Evolutionary conservation across 2,329 filamentous ascomycete species (phyloP), one percentile per base, ranked within the genome.

Genomic region (Fusarium sp.): DNA sequence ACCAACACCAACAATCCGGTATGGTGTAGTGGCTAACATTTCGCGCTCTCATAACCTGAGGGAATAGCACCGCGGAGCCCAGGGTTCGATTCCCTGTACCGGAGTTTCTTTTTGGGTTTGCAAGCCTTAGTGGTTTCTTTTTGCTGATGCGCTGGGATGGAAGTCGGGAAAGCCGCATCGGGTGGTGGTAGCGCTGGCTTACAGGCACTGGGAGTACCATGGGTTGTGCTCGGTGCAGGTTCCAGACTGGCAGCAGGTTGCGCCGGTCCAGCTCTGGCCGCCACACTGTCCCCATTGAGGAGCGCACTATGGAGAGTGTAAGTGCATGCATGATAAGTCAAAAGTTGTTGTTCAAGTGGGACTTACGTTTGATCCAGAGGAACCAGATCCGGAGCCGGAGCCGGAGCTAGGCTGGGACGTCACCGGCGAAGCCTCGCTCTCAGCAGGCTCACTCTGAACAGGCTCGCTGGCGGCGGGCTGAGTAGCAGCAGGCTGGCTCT

Each of bases 31-130:
- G 74, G 73, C 66, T 72, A 79, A 77, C 76, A 78, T 76, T 76
- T 78, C 73, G 71, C 77, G 76, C 77, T 78, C 76, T 78, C 76
- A 78, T 68, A 72, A 76, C 69, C 34, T 75, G 72, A 75, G 76
- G 58, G 76, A 74, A 58, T n/a, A 52, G 32, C 11, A 37, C 54
- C 35, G 54, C 54, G 54, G 56, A 58, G 56, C 56, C 56, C 56
- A 58, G 56, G 56, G 56, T 58, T 58, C 56, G 56, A 58, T 58
- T 58, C 56, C 56, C 56, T 58, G 56, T 58, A 58, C 56, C 56
- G 56, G 56, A 58, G 56, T 30, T 41, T 41, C 35, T 25, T 58
- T 58, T 57, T 32, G 27, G 9, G 2, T 3, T 30, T 30, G 7
- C 27, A 7, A 30, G 27, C 7, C 27, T 30, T 9, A 2, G 2